Evolutionary conservation across 208 protist species (phyloP), one percentile per base, ranked within the genome.

Genomic region (Leishmania martiniquensis): DNA sequence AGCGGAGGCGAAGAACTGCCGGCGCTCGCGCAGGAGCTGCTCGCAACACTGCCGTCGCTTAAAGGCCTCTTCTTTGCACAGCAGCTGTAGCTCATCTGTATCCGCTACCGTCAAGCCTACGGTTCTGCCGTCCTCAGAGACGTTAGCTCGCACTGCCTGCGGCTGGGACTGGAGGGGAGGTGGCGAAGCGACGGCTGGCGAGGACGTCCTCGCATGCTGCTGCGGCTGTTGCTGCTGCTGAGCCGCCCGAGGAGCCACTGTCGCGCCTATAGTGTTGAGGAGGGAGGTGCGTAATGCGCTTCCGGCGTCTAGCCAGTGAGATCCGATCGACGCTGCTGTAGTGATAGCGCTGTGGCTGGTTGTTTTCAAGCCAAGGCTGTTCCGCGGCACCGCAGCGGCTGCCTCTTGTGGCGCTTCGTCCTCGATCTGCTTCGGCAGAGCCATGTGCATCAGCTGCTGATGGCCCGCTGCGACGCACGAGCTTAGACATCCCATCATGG

Each of bases 31-130:
- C 51, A 77, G 42, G 34, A 91, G 72, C 25, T 78, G 44, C 6
- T 44, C 45, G 17, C 74, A 42, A n/a, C 89, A 77, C 66, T 85
- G 78, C n/a, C 77, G 83, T 12, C 90, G 86, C 55, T 85, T 57
- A 66, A 85, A 89, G 22, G 65, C 10, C 72, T 94, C 90, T 57
- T 92, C 90, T 62, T 81, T 84, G 15, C 45, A 0, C 51, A 93
- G 75, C 37, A 91, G 79, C 67, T 44, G 69, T 4, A 73, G n/a
- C n/a, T 20, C 80, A 60, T 72, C 72, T 20, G 70, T 20, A 25
- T 25, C 12, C 3, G 39, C 65, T 49, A 49, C 25, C 65, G 65
- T n/a, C 65, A 44, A 69, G 65, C 39, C 65, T 0, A 32, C 29
- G 25, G 7, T 32, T 69, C 39, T 69, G 37, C 17, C 5, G 47